phyloP scores from a whole-genome alignment of 768 basidiomycete genomes.

The Lactarius akahatsu region DNA sequence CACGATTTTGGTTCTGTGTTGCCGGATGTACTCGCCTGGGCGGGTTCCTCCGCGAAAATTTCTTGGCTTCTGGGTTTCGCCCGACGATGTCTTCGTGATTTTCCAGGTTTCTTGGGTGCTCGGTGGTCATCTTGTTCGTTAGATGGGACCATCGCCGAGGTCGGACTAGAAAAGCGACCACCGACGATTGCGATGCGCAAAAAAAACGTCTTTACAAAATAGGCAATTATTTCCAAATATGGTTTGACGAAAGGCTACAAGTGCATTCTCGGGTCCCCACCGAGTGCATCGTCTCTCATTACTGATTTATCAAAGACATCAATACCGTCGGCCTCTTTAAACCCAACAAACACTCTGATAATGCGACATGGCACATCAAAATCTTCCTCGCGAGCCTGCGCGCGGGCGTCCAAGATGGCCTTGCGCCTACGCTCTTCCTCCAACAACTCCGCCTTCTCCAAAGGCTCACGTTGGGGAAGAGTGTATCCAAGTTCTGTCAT shows the following conservation, averaged over 20 bases:
- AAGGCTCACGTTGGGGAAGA: slow-evolving; percentile 57
- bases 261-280: background rate
- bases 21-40: slow-evolving; percentile 30
- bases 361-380: slow-evolving; percentile 54
- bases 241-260: slow-evolving; percentile 16
- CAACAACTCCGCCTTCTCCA: slow-evolving; percentile 67
- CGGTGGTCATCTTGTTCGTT: slow-evolving; percentile 6
- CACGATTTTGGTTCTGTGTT: slow-evolving; percentile 37
- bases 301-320: slow-evolving; percentile 13
- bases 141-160: slow-evolving; percentile 16
- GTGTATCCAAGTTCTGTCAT: slow-evolving; percentile 57
- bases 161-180: background rate
- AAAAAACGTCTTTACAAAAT: slow-evolving; percentile 13
- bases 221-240: slow-evolving; percentile 21
- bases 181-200: background rate
- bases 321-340: slow-evolving; percentile 38
- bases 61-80: slow-evolving; percentile 42
- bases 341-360: slow-evolving; percentile 60
- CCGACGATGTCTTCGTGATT: slow-evolving; percentile 30
- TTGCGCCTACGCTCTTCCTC: slow-evolving; percentile 64
- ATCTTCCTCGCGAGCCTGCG: slow-evolving; percentile 48
- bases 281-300: slow-evolving; percentile 7
- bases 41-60: slow-evolving; percentile 33
- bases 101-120: background rate
- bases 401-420: slow-evolving; percentile 60